Evolutionary conservation across 805 yeast species (phyloP).

Genomic region (Tetrapisispora fleetii): DNA sequence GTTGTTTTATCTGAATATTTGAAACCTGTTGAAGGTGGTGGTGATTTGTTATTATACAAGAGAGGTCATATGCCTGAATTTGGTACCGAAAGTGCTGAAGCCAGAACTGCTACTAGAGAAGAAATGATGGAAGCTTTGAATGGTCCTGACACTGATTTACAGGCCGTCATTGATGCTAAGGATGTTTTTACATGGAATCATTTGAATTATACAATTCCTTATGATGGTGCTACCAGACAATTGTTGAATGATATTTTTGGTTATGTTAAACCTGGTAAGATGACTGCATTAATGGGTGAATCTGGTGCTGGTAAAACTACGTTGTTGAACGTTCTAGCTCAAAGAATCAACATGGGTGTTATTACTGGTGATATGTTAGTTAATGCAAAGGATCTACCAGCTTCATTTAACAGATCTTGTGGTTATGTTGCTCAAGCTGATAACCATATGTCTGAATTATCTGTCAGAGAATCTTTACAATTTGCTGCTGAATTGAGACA

Average conservation of each 20-base stretch:
- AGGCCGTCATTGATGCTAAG: constrained; percentile 29
- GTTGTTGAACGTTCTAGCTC: constrained; percentile 59
- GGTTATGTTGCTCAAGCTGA: constrained; percentile 81
- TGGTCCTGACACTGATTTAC: constrained; percentile 26
- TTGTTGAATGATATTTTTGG: constrained; percentile 51
- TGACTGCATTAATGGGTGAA: constrained; percentile 78
- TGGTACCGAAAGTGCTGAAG: constrained; percentile 29
- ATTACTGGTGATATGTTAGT: constrained; percentile 65
- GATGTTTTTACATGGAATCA: constrained; percentile 67
- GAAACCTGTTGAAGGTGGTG: constrained; percentile 31
- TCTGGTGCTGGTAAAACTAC: constrained; percentile 87
- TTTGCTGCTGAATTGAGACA: constrained; percentile 69
- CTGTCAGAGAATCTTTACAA: constrained; percentile 65
- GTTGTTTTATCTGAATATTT: constrained; percentile 31
- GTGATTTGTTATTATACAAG: constrained; percentile 35
- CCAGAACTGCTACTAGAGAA: constrained; percentile 30
- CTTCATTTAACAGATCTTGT: constrained; percentile 64
- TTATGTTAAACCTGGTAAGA: constrained; percentile 70
- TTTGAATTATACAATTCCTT: constrained; percentile 54
- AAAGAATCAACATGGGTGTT: constrained; percentile 60
- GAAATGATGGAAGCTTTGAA: constrained; percentile 32
- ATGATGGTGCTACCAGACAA: constrained; percentile 48
- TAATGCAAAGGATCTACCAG: constrained; percentile 49
- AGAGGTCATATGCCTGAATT: constrained; percentile 34
- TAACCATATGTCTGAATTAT: constrained; percentile 55